Conservation (phyloP, 768 basidiomycete species). For the Cystofilobasidium ferigula region DNA sequence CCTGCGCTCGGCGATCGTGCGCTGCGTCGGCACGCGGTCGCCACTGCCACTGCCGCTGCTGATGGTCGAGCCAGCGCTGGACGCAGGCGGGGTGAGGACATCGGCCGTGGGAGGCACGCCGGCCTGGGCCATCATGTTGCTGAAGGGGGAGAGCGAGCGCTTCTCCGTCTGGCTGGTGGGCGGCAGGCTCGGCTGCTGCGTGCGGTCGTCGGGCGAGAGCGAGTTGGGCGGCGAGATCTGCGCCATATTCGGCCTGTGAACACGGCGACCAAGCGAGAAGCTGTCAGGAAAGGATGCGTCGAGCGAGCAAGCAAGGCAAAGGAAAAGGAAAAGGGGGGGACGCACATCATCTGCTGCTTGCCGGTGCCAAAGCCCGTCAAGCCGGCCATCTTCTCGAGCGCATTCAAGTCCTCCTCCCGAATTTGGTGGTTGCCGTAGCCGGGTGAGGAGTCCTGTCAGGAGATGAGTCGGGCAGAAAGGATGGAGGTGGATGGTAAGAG, state of each 20-base stretch:
- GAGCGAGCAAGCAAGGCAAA: background rate
- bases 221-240: background rate
- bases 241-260: background rate
- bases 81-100: background rate
- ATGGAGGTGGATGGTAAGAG: no score
- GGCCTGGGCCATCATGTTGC: background rate
- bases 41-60: background rate
- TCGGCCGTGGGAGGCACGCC: background rate
- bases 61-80: background rate
- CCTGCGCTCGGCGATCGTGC: background rate
- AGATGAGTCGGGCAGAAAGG: no score
- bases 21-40: background rate
- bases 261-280: background rate
- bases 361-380: background rate
- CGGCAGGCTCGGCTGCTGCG: background rate
- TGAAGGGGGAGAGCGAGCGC: slow-evolving; percentile 1
- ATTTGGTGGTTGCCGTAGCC: no score
- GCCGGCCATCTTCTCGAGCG: background rate
- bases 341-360: background rate
- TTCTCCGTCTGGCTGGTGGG: background rate
- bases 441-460: no score
- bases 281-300: background rate
- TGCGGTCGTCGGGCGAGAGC: background rate
- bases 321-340: no score
- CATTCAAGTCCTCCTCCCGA: no score